Percentiles rank a stretch among this genome's conserved stretches.
Conservation (phyloP, 345 rosid genomes). For the Gossypium mustelinum region DNA sequence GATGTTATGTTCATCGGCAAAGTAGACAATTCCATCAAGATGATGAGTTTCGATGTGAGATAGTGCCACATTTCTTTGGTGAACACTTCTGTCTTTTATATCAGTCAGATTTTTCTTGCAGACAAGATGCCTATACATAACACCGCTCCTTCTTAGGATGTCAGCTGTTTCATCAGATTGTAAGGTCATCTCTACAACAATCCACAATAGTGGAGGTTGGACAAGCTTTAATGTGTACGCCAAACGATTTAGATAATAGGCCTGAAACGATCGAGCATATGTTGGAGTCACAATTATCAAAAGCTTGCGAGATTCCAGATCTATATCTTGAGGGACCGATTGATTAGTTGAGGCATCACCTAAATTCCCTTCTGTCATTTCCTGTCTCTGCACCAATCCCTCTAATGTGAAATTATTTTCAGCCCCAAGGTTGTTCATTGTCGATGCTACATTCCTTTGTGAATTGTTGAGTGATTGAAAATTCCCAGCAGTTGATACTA, state of each 20-base stretch:
- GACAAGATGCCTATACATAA: conserved; percentile 59
- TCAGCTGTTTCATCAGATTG: conserved; percentile 59
- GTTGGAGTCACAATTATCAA: conserved; percentile 61
- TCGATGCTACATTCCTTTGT: conserved; percentile 16
- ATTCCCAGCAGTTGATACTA: conserved; percentile 26
- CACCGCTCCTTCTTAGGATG: conserved; percentile 46
- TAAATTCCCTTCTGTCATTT: conserved; percentile 7
- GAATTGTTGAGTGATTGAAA: conserved; percentile 15
- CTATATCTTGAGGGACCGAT: conserved; percentile 24
- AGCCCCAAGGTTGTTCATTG: neutral
- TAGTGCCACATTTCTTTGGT: conserved; percentile 58
- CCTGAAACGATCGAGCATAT: conserved; percentile 33
- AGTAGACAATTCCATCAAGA: conserved; percentile 59
- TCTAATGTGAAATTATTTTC: conserved; percentile 20
- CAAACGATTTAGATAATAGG: conserved; percentile 47
- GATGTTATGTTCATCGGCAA: conserved; percentile 44
- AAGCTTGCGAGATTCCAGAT: conserved; percentile 30
- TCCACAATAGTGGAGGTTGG: conserved; percentile 60
- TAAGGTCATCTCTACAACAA: conserved; percentile 56
- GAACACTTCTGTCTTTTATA: conserved; percentile 36
- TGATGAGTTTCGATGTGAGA: conserved; percentile 58
- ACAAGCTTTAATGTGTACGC: conserved; percentile 42
- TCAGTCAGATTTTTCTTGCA: conserved; percentile 52
- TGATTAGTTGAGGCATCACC: conserved; percentile 13
- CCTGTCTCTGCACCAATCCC: conserved; percentile 18